Evolutionary conservation across 140 eudicot species (phyloP).

Genomic region (Flaveria floridana): DNA sequence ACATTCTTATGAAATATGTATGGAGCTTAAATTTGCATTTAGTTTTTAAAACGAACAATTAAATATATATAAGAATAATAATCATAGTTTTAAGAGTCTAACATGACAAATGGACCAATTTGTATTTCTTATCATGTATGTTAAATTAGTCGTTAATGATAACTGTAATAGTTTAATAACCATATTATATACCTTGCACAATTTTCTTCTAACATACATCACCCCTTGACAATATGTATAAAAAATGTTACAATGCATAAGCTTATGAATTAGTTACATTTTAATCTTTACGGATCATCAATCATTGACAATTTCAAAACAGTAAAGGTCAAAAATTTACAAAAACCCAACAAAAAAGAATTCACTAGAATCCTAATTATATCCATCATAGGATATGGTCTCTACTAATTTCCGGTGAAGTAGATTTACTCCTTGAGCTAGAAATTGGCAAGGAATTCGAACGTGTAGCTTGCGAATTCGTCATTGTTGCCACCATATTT

Average conservation of each 20-base stretch:
- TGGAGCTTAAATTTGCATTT: neutral
- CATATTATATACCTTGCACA: no score
- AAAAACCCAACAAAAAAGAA: conserved; percentile 17
- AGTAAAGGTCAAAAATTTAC: conserved; percentile 12
- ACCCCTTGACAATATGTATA: neutral
- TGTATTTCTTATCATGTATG: neutral
- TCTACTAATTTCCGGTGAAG: conserved; percentile 58
- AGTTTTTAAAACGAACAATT: neutral
- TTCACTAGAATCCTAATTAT: conserved; percentile 6
- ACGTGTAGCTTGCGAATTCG: conserved; percentile 41
- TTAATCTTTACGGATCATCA: conserved; percentile 29
- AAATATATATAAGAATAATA: no score
- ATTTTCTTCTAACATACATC: no score
- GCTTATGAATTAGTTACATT: conserved; percentile 35
- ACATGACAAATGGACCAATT: neutral
- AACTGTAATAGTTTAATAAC: no score
- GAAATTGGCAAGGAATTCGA: conserved; percentile 46
- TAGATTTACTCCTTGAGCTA: conserved; percentile 66
- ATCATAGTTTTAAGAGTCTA: neutral
- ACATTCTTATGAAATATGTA: neutral
- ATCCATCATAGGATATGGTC: conserved; percentile 38
- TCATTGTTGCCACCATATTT: conserved; percentile 12
- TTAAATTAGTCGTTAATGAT: neutral
- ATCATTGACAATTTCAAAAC: conserved; percentile 21
- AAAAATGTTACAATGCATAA: conserved; percentile 8